These are phyloP conservation scores for Sphenostylis stenocarpa DNA, from an alignment of 306 rosid genomes.

Conservation along the genomic window DNA sequence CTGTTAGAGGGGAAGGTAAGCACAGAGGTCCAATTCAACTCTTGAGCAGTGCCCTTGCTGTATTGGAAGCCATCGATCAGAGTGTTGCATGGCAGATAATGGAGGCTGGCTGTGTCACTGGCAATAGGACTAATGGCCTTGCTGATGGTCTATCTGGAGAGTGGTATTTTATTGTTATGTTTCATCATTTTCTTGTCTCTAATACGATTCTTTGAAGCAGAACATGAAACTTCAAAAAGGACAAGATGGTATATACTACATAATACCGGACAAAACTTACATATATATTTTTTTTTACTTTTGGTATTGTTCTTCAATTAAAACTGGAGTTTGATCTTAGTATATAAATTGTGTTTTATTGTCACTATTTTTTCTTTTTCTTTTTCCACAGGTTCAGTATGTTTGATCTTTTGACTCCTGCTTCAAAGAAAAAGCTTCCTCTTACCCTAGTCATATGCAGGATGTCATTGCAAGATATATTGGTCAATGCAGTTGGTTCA, in stretches of 20 bases:
- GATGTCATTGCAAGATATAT: slow-evolving; percentile 50
- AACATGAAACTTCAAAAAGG: not conserved
- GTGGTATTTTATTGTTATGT: slow-evolving; percentile 17
- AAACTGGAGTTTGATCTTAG: not conserved
- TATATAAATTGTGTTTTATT: not conserved
- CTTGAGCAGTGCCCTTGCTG: slow-evolving; percentile 42
- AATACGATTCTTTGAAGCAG: not conserved
- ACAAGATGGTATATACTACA: not conserved
- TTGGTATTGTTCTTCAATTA: not conserved
- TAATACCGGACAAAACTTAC: not conserved
- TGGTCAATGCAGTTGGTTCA: slow-evolving; percentile 47
- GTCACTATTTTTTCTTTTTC: not conserved
- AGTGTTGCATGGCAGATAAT: slow-evolving; percentile 35
- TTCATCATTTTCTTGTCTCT: not conserved
- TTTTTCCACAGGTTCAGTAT: slow-evolving; percentile 36
- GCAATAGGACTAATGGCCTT: slow-evolving; percentile 51
- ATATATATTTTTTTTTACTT: not conserved
- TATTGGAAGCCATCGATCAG: slow-evolving; percentile 44
- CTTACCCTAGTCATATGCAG: slow-evolving; percentile 45
- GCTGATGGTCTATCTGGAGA: slow-evolving; percentile 55
- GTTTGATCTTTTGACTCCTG: slow-evolving; percentile 48
- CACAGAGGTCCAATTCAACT: slow-evolving; percentile 53
- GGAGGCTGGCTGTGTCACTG: slow-evolving; percentile 52
- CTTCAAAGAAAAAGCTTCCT: slow-evolving; percentile 46
- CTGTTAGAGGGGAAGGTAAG: slow-evolving; percentile 50